Conservation (phyloP, 768 basidiomycete genomes). For the Udeniomyces megalosporus region DNA sequence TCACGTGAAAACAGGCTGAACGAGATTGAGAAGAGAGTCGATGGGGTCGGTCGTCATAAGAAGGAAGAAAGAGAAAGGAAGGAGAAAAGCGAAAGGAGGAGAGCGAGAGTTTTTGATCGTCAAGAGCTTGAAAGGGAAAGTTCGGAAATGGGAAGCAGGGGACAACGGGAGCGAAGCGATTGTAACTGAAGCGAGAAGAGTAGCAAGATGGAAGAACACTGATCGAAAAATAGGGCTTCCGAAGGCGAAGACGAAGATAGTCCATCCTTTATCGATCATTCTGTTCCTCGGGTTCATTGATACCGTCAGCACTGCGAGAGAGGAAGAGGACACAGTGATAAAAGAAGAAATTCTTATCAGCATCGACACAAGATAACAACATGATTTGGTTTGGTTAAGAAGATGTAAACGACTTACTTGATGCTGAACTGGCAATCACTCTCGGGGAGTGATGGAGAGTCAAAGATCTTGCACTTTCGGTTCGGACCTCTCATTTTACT, state of each 20-base stretch:
- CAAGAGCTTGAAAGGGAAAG: not conserved
- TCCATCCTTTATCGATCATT: constrained; percentile 16
- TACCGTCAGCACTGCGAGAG: constrained; percentile 52
- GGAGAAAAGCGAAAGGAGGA: not conserved
- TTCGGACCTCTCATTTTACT: constrained; percentile 84
- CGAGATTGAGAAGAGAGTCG: no score
- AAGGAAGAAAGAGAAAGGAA: not conserved
- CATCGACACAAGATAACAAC: constrained; percentile 7
- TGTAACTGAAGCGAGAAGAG: no score
- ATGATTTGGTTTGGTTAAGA: not conserved
- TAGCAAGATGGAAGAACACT: no score
- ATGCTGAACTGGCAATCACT: constrained; percentile 93
- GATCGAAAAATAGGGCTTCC: no score
- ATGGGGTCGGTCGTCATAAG: no score
- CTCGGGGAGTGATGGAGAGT: constrained; percentile 93
- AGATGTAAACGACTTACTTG: constrained; percentile 25
- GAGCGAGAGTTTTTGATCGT: not conserved
- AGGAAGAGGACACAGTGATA: constrained; percentile 8
- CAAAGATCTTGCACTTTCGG: constrained; percentile 90
- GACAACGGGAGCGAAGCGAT: no score
- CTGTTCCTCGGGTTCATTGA: constrained; percentile 88
- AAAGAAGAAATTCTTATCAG: not conserved
- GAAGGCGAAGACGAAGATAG: no score
- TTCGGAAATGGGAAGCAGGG: not conserved
- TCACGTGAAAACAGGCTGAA: no score